Evolutionary conservation across 2,329 filamentous ascomycete species (phyloP), one percentile per base, ranked within the genome.

Genomic region (Chaetothyriales sp.): DNA sequence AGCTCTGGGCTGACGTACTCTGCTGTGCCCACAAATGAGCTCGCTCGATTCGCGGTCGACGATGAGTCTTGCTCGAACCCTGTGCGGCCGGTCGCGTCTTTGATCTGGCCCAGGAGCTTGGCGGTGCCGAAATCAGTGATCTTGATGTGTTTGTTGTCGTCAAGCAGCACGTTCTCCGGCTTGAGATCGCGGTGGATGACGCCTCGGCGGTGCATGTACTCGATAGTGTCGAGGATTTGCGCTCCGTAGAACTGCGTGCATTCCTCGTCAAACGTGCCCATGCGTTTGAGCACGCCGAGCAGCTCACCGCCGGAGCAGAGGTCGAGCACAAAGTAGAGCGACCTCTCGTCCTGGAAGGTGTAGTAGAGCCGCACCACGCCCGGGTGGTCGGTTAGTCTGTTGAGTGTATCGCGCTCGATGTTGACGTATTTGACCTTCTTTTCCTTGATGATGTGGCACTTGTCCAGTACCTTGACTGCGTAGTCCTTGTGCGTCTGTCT

Each of bases 401-500:
- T 98, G 51, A 98, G 74, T 0, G 92, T 96, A 68, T 98, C 90
- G 71, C 95, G 95, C 68, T 98, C 92, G 61, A 98, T 98, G 68
- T 96, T 98, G 68, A 98, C 92, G 64, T 98, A 98, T 74, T 98
- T 98, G 63, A 98, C 94, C 75, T 98, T 98, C 69, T 95, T 96
- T 70, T 98, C 92, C 69, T 96, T 98, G 74, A 98, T 98, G 63
- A 98, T 98, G 67, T 98, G 92, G 62, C 88, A 80, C 70, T 98
- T 98, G 69, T 98, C 92, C 46, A 98, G 78, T 15, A 98, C 90
- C 67, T 98, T 98, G 70, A 98, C 89, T 22, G 92, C 92, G 64
- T 96, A 96, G 66, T 98, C 90, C 62, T 94, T 94, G 52, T 93
- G 72, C 1, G 87, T 95, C 66, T 95, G 87, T 54, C 90, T 81